Conservation (phyloP, 2,329 filamentous ascomycete species). For the Colletotrichum falcatum region DNA sequence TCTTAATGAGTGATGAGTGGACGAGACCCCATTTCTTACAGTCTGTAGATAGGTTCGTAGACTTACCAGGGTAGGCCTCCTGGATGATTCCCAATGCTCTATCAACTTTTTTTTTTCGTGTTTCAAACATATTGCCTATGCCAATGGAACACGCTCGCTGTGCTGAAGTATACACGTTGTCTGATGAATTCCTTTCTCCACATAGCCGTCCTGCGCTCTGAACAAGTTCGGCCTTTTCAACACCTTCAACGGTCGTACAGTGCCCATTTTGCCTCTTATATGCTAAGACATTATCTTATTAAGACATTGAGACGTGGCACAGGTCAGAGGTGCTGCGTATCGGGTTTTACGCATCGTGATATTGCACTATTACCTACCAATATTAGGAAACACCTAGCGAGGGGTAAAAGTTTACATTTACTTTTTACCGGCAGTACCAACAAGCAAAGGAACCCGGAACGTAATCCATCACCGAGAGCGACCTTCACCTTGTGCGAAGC, state of each 20-base stretch:
- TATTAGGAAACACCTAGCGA: not conserved
- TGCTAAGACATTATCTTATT: no score
- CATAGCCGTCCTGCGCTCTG: not conserved
- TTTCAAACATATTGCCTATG: not conserved
- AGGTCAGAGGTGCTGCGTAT: no score
- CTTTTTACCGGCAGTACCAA: not conserved
- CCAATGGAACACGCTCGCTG: not conserved
- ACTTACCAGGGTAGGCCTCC: slow-evolving; percentile 34
- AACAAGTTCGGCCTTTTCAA: not conserved
- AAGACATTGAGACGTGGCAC: no score
- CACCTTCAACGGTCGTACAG: not conserved
- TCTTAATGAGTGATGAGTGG: slow-evolving; percentile 41
- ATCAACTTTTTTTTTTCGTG: slow-evolving; percentile 21
- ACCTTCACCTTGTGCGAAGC: not conserved
- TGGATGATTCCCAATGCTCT: slow-evolving; percentile 40
- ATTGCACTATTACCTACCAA: no score
- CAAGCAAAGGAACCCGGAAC: not conserved
- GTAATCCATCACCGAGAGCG: not conserved
- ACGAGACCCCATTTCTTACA: slow-evolving; percentile 39
- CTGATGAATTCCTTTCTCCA: not conserved
- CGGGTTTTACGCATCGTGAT: no score
- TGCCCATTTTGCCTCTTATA: not conserved
- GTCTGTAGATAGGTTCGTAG: slow-evolving; percentile 41
- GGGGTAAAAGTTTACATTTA: not conserved
- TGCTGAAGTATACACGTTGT: not conserved